Evolutionary conservation across 257 asterid species (phyloP), one percentile per base, ranked within the genome.

Genomic region (Cordia subcordata): DNA sequence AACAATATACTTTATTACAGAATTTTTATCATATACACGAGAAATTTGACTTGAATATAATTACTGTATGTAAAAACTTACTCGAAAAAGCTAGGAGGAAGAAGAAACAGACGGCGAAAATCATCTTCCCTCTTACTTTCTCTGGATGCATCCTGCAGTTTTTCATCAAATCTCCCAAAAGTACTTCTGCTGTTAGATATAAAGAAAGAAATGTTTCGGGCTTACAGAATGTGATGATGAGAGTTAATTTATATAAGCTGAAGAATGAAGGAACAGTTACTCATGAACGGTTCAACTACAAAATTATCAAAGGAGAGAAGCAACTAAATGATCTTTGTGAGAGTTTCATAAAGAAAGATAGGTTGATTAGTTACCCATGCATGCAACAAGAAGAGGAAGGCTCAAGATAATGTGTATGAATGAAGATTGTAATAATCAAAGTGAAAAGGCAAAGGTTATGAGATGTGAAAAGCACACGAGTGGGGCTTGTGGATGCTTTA

Each of bases 71-170:
- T 13, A 21, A 44, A 21, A 44, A 60, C 69, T 82, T 69, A 87
- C 96, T 37, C 58, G 92, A 72, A 49, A 66, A 64, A 39, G 60
- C 49, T 17, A 85, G 58, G 57, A 85, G 67, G 61, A 46, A 74
- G 63, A 62, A 63, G 3, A 80, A 66, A 49, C 63, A 32, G 20
- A 83, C 9, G 44, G 68, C 61, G 10, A 81, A 54, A 53, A 68
- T 17, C 0, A 53, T 45, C 49, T 46, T 64, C 33, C 35, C 59
- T 22, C 44, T 49, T 13, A 22, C 45, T 62, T 68, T 64, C 54
- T 54, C 63, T 21, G 64, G 32, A 67, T 37, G 27, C 79, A 75
- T 74, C 14, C 47, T 46, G 39, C 13, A 19, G 11, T 8, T 53
- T 40, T 33, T 16, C 14, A 22, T 38, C 12, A 18, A 20, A 17